These are phyloP conservation scores for Triticum timopheevii DNA, from an alignment of 176 grass and related monocot genomes.

Conservation along the genomic window DNA sequence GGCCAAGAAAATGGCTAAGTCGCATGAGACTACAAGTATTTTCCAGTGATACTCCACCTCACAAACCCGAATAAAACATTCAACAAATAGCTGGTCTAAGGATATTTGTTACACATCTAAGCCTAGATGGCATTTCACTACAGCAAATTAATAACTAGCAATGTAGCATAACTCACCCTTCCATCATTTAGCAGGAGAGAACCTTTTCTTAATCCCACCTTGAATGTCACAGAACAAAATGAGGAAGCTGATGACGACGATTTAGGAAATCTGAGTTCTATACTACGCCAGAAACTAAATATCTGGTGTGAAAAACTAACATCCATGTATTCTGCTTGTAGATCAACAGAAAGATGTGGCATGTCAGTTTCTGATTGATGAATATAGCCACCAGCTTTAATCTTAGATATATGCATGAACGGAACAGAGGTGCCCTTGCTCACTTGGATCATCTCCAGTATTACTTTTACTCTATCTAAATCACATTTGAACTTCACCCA, in stretches of 20 bases:
- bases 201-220: slow-evolving; percentile 76
- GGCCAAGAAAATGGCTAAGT: neutral
- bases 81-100: slow-evolving; percentile 11
- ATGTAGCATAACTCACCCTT: slow-evolving; percentile 66
- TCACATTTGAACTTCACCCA: slow-evolving; percentile 60
- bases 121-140: slow-evolving; percentile 4
- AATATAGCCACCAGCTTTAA: slow-evolving; percentile 56
- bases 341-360: slow-evolving; percentile 48
- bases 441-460: slow-evolving; percentile 73
- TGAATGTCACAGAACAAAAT: slow-evolving; percentile 44
- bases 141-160: slow-evolving; percentile 31
- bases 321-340: slow-evolving; percentile 79
- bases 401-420: slow-evolving; percentile 71
- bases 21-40: neutral
- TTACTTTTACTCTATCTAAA: slow-evolving; percentile 67
- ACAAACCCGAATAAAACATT: slow-evolving; percentile 30
- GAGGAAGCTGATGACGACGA: slow-evolving; percentile 38
- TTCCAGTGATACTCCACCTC: neutral
- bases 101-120: slow-evolving; percentile 2
- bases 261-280: slow-evolving; percentile 58
- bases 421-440: slow-evolving; percentile 67
- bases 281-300: slow-evolving; percentile 70
- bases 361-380: slow-evolving; percentile 31
- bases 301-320: slow-evolving; percentile 90
- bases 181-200: slow-evolving; percentile 94